Percentiles rank a stretch among this genome's conserved stretches.
These are phyloP conservation scores for Urtica urens DNA, from an alignment of 306 rosid genomes.

Conservation along the genomic window DNA sequence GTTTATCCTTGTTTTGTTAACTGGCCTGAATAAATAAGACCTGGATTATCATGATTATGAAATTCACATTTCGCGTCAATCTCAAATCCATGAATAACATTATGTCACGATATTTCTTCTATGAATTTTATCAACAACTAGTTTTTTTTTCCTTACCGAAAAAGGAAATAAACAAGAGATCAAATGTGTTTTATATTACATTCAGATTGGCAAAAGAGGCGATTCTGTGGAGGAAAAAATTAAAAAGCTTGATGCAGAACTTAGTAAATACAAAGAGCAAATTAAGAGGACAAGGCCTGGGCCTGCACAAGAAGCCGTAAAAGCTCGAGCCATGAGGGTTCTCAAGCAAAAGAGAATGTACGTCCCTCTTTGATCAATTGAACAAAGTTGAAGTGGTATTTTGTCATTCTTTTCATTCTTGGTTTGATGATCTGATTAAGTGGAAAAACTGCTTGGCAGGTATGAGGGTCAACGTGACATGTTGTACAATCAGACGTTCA, in stretches of 20 bases:
- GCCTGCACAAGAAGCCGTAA: constrained; percentile 83
- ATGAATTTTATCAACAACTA: too few species aligned
- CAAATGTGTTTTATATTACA: too few species aligned
- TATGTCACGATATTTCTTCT: too few species aligned
- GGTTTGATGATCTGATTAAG: neutral
- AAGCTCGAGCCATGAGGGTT: constrained; percentile 91
- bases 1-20: constrained; percentile 4
- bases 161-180: too few species aligned
- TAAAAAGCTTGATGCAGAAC: constrained; percentile 76
- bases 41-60: too few species aligned
- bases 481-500: constrained; percentile 92
- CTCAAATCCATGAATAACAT: too few species aligned
- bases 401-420: neutral
- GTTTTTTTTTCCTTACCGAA: too few species aligned
- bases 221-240: constrained; percentile 83
- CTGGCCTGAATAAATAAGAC: too few species aligned
- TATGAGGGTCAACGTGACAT: constrained; percentile 97
- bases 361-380: constrained; percentile 5
- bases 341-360: constrained; percentile 93
- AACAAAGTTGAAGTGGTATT: neutral
- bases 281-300: constrained; percentile 94
- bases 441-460: constrained; percentile 38
- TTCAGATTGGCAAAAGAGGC: constrained; percentile 79
- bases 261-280: constrained; percentile 82
- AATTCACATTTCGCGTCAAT: too few species aligned